phyloP scores from a whole-genome alignment of 768 basidiomycete species.

The Daedaleopsis nitida region DNA sequence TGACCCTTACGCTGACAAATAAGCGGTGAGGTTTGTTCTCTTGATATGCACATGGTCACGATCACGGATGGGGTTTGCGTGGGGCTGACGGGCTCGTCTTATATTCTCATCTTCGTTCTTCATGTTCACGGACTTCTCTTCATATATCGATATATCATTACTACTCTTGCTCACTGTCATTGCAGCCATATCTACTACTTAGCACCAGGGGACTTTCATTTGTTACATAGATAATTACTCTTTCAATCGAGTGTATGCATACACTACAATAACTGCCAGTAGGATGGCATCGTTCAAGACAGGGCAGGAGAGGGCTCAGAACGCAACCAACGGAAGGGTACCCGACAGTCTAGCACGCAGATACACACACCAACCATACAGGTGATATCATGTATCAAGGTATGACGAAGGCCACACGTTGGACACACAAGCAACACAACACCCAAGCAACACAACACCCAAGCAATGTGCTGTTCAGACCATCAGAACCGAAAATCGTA shows the following conservation, averaged over 20 bases:
- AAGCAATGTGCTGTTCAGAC: no score
- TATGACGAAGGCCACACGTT: no score
- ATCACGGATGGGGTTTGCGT: background rate
- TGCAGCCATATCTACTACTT: constrained; percentile 1
- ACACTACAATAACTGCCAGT: background rate
- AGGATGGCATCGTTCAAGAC: no score
- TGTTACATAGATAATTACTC: background rate
- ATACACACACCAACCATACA: no score
- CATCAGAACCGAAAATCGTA: no score
- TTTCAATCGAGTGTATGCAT: background rate
- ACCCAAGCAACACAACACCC: no score
- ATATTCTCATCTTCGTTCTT: background rate
- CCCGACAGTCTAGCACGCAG: no score
- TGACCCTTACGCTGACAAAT: constrained; percentile 21
- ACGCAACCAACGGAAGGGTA: no score
- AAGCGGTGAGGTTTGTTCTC: background rate
- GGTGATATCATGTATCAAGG: no score
- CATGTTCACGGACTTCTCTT: background rate
- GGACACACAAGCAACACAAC: no score
- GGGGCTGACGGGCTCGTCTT: background rate
- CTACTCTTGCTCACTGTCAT: constrained; percentile 1
- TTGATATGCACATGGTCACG: background rate
- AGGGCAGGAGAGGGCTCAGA: background rate
- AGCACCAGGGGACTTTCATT: background rate
- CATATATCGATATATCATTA: background rate